Evolutionary conservation across 495 filamentous ascomycete genomes (phyloP).

Genomic region (Aspergillus homomorphus): DNA sequence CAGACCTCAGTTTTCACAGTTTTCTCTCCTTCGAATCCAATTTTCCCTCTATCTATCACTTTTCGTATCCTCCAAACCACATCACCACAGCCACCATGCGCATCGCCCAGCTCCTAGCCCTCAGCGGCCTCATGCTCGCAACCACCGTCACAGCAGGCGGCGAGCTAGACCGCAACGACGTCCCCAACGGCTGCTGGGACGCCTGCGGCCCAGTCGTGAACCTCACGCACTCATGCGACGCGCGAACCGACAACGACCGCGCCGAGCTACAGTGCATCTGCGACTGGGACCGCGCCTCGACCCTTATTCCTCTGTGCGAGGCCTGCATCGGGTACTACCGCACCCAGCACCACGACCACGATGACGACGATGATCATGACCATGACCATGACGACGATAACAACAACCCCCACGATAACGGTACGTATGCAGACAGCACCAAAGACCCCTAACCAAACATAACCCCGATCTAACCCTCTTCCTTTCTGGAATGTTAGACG

Average conservation of each 20-base stretch:
- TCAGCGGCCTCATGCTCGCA: constrained; percentile 29
- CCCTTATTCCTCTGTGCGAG: constrained; percentile 33
- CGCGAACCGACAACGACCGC: constrained; percentile 25
- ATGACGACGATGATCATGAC: constrained; percentile 18
- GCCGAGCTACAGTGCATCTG: constrained; percentile 36
- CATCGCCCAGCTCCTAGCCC: constrained; percentile 24
- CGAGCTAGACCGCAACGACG: constrained; percentile 33
- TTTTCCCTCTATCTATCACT: background rate
- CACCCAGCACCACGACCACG: constrained; percentile 10
- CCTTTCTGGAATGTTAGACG: constrained; percentile 18
- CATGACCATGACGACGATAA: constrained; percentile 18
- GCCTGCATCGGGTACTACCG: constrained; percentile 36
- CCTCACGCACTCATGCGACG: constrained; percentile 28
- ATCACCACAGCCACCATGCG: constrained; percentile 19
- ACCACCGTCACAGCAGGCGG: constrained; percentile 26
- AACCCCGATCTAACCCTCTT: background rate
- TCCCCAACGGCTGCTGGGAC: constrained; percentile 31
- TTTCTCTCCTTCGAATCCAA: background rate
- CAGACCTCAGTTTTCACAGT: background rate
- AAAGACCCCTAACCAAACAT: background rate
- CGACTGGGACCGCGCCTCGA: constrained; percentile 25
- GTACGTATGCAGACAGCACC: constrained; percentile 12
- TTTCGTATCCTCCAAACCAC: background rate
- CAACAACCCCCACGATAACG: constrained; percentile 23
- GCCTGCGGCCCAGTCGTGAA: constrained; percentile 29